Conservation (phyloP, 192 early-diverging fungal species). For the Coemansia sp. region DNA sequence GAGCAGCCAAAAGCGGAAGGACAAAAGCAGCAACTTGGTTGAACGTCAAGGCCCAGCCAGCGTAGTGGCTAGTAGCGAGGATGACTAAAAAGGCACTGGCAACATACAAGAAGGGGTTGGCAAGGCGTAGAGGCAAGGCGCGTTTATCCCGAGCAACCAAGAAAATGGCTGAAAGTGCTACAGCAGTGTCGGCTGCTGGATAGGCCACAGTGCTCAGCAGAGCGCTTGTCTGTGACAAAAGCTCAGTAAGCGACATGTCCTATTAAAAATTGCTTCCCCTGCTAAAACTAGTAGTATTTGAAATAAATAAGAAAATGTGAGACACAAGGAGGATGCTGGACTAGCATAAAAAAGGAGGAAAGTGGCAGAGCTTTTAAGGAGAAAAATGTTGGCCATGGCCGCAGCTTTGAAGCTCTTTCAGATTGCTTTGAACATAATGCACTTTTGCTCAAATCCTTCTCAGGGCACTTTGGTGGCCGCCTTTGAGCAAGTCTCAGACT, state of each 20-base stretch:
- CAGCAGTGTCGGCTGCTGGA: background rate
- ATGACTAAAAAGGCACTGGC: conserved; percentile 8
- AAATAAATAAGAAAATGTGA: background rate
- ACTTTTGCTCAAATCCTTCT: too few species aligned
- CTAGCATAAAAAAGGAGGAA: background rate
- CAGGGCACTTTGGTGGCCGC: too few species aligned
- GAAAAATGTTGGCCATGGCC: background rate
- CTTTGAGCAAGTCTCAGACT: too few species aligned
- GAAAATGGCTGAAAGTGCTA: background rate
- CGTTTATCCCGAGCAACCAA: background rate
- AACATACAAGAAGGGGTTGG: background rate
- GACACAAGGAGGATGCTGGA: background rate
- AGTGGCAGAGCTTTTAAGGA: background rate
- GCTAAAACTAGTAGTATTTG: background rate
- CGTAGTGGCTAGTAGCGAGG: conserved; percentile 4
- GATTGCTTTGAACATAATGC: too few species aligned
- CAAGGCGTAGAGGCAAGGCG: background rate
- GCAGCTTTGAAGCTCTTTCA: background rate
- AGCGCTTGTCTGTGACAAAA: background rate
- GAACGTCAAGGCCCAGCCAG: background rate
- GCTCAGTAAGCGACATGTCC: background rate
- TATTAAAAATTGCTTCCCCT: background rate
- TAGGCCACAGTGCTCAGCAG: background rate
- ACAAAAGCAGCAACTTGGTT: conserved; percentile 7
- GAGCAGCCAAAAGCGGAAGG: background rate